Evolutionary conservation across 1,284 basidiomycete genomes (phyloP).

Genomic region (Apiotrichum veenhuisii): DNA sequence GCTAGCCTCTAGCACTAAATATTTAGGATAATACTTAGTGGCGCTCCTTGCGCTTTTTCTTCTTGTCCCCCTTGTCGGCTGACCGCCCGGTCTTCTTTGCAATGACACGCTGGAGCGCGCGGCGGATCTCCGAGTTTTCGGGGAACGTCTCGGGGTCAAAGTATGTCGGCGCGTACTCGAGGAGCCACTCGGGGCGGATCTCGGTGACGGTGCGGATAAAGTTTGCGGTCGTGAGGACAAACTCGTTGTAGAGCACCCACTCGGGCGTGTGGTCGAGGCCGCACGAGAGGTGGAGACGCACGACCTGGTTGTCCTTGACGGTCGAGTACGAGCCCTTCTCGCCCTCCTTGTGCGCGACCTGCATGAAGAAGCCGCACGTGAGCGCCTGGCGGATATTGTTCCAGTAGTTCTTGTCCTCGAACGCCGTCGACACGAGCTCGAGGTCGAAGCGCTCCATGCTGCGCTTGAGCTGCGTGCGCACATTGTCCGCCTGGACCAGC

Average conservation of each 20-base stretch:
- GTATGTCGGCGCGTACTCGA: constrained; percentile 76
- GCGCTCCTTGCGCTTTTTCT: constrained; percentile 35
- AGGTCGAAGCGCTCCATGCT: constrained; percentile 89
- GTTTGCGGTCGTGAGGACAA: constrained; percentile 80
- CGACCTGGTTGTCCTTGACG: constrained; percentile 89
- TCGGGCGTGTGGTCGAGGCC: constrained; percentile 90
- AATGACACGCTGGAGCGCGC: constrained; percentile 42
- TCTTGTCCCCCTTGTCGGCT: constrained; percentile 20
- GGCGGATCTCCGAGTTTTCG: constrained; percentile 38
- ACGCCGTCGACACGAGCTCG: constrained; percentile 68
- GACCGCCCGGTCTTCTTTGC: constrained; percentile 26
- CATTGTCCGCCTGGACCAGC: constrained; percentile 88
- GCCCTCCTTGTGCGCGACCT: constrained; percentile 93
- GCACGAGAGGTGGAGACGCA: constrained; percentile 89
- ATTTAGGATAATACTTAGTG: constrained; percentile 11
- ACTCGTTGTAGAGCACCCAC: constrained; percentile 98
- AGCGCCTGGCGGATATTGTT: constrained; percentile 77
- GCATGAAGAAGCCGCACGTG: constrained; percentile 97
- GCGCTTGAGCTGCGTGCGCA: constrained; percentile 84
- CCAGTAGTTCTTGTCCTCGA: constrained; percentile 75
- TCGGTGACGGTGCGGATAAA: constrained; percentile 92
- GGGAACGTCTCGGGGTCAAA: constrained; percentile 52
- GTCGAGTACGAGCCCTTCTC: constrained; percentile 81
- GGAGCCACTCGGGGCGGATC: constrained; percentile 82
- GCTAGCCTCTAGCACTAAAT: background rate